Evolutionary conservation across 2,329 filamentous ascomycete species (phyloP).

Genomic region (Trichoderma sp.): DNA sequence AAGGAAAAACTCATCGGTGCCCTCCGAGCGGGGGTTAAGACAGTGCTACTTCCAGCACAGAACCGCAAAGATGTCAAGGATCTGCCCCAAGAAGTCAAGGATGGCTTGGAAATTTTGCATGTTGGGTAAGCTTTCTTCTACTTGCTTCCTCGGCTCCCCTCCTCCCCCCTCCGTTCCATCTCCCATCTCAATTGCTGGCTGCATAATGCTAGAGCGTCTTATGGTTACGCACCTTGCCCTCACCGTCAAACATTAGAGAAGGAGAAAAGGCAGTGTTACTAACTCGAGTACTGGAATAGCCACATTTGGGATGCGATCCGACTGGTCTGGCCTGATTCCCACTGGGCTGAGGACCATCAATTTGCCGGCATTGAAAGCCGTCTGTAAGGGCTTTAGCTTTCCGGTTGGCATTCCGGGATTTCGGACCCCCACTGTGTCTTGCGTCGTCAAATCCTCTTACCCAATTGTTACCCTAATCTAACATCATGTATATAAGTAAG

Average conservation of each 20-base stretch:
- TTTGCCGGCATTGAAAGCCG: slow-evolving; percentile 73
- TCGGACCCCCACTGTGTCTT: neutral
- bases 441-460: neutral
- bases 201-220: slow-evolving; percentile 1
- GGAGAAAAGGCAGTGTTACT: slow-evolving; percentile 27
- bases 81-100: slow-evolving; percentile 82
- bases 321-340: slow-evolving; percentile 84
- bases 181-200: neutral
- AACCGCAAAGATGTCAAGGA: slow-evolving; percentile 93
- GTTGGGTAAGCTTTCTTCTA: slow-evolving; percentile 60
- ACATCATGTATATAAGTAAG: slow-evolving; percentile 4
- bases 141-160: slow-evolving; percentile 2
- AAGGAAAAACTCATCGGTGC: slow-evolving; percentile 98
- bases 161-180: neutral
- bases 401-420: neutral
- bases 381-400: slow-evolving; percentile 50
- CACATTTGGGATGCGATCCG: slow-evolving; percentile 94
- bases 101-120: slow-evolving; percentile 83
- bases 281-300: slow-evolving; percentile 43
- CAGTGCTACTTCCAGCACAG: slow-evolving; percentile 79
- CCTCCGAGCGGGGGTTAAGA: slow-evolving; percentile 88
- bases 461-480: neutral
- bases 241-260: neutral
- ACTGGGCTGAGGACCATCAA: slow-evolving; percentile 73
- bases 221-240: neutral